These are phyloP conservation scores for Cladophialophora bantiana DNA, from an alignment of 2,329 filamentous ascomycete genomes.

Conservation along the genomic window DNA sequence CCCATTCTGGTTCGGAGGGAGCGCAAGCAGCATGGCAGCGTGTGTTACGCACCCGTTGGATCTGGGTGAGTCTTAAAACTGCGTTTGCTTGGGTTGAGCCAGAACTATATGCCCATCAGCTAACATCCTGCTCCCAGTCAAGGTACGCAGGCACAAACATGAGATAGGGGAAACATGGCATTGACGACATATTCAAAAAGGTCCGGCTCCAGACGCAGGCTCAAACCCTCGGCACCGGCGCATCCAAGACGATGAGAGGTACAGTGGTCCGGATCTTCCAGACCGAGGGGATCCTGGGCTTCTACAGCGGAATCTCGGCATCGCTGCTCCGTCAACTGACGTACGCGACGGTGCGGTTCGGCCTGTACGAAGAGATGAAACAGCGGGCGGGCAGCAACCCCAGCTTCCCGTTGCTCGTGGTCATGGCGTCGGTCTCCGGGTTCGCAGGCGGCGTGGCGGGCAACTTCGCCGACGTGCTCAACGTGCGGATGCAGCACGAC, in stretches of 20 bases:
- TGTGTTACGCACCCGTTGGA: conserved; percentile 25
- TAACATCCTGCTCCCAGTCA: conserved; percentile 39
- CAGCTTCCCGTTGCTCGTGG: background rate
- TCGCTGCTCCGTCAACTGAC: conserved; percentile 17
- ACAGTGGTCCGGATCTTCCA: background rate
- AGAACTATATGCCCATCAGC: background rate
- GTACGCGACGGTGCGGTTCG: conserved; percentile 22
- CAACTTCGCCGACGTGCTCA: conserved; percentile 22
- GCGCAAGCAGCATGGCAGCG: conserved; percentile 18
- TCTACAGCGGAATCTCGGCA: conserved; percentile 25
- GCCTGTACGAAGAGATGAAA: conserved; percentile 20
- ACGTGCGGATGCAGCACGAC: conserved; percentile 23
- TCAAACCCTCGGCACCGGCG: background rate
- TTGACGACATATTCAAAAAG: background rate
- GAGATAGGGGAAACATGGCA: background rate
- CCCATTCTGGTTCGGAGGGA: conserved; percentile 35
- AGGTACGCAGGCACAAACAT: background rate
- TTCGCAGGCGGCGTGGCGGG: conserved; percentile 18
- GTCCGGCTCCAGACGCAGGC: conserved; percentile 17
- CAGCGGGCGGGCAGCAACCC: background rate
- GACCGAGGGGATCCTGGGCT: conserved; percentile 6
- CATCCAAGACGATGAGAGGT: background rate
- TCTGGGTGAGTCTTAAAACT: background rate
- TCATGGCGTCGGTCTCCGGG: conserved; percentile 6
- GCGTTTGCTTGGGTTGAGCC: no score